Percentiles rank a stretch among this genome's conserved stretches.
These are phyloP conservation scores for Pterocarpus macrocarpus DNA, from an alignment of 306 rosid genomes.

Conservation along the genomic window DNA sequence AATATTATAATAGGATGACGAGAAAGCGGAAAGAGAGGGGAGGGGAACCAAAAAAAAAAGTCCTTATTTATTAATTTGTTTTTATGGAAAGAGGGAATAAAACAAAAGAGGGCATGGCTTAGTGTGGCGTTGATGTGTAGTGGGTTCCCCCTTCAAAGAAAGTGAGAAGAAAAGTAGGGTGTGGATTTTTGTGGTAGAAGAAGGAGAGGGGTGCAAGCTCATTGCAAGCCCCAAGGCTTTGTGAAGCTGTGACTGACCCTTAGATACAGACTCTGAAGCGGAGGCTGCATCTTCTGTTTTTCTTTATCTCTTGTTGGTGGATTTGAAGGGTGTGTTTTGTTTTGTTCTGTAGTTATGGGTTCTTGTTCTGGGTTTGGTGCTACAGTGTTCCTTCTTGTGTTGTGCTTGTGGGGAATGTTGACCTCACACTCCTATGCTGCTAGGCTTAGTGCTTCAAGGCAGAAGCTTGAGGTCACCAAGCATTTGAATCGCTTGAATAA, in stretches of 20 bases:
- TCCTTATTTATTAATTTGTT: neutral
- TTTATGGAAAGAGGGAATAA: constrained; percentile 44
- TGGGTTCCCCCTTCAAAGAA: constrained; percentile 43
- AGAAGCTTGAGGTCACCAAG: constrained; percentile 79
- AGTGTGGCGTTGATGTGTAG: constrained; percentile 15
- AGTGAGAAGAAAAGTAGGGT: neutral
- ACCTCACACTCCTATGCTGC: constrained; percentile 69
- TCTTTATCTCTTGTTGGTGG: constrained; percentile 17
- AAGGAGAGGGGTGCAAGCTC: neutral
- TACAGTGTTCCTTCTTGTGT: constrained; percentile 45
- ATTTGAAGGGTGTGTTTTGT: constrained; percentile 42
- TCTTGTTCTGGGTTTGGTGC: constrained; percentile 36
- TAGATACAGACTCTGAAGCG: neutral
- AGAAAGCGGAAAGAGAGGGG: constrained; percentile 3
- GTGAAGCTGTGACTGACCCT: too few relatives aligned
- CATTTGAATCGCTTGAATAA: constrained; percentile 93
- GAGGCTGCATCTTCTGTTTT: neutral
- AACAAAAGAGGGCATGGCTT: constrained; percentile 44
- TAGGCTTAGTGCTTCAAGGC: constrained; percentile 71
- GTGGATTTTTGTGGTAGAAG: constrained; percentile 21
- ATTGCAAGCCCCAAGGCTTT: constrained; percentile 6
- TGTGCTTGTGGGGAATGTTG: constrained; percentile 60
- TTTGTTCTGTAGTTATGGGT: constrained; percentile 25
- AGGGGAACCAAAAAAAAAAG: neutral
- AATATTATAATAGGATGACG: neutral